Evolutionary conservation across 2,329 filamentous ascomycete genomes (phyloP).

Genomic region (Achaetomium macrosporum): DNA sequence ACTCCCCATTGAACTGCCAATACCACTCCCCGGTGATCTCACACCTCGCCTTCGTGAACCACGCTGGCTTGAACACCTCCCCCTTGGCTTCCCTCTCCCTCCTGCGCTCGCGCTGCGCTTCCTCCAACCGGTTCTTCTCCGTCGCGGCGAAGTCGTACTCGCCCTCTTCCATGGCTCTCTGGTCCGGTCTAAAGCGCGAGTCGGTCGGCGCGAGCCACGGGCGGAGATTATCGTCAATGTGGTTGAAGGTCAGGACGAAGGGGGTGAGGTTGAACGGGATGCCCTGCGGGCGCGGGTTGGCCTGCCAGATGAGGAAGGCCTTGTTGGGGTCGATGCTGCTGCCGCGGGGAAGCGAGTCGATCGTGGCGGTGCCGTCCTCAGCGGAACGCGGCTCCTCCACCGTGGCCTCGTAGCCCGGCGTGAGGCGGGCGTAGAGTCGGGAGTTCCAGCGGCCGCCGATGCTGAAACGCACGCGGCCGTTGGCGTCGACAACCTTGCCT

Average conservation of each 20-base stretch:
- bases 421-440: conserved; percentile 88
- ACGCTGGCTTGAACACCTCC: conserved; percentile 75
- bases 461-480: conserved; percentile 78
- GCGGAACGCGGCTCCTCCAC: conserved; percentile 51
- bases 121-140: conserved; percentile 92
- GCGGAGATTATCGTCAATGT: conserved; percentile 73
- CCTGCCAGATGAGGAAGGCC: conserved; percentile 91
- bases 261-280: conserved; percentile 97
- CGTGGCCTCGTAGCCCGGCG: conserved; percentile 78
- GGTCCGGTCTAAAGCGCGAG: conserved; percentile 85
- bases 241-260: conserved; percentile 91
- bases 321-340: conserved; percentile 61
- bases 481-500: conserved; percentile 75
- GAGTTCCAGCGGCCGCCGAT: conserved; percentile 96
- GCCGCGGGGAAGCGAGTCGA: conserved; percentile 37
- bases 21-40: conserved; percentile 79
- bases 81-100: conserved; percentile 68
- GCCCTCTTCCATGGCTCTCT: conserved; percentile 98
- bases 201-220: conserved; percentile 85
- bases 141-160: conserved; percentile 87
- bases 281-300: conserved; percentile 68
- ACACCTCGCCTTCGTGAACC: conserved; percentile 72
- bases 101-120: conserved; percentile 76
- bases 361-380: neutral
- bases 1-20: conserved; percentile 84